Percentiles rank a stretch among this genome's conserved stretches.
phyloP scores from a whole-genome alignment of 2,329 filamentous ascomycete species.

The Alternaria conjuncta region DNA sequence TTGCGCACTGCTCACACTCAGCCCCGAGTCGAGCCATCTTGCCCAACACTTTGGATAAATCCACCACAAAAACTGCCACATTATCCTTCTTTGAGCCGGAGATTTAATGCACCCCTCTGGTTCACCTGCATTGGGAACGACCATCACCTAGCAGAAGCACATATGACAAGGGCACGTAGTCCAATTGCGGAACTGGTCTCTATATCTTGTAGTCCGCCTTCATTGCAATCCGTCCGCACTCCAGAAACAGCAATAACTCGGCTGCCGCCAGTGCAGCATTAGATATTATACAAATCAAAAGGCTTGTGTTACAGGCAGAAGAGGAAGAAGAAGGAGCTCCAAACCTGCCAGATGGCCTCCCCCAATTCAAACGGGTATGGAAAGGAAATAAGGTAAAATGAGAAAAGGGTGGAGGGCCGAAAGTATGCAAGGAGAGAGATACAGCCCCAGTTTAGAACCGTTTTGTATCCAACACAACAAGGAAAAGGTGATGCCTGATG shows the following conservation, averaged over 20 bases:
- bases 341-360: conserved; percentile 13
- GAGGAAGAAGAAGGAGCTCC: conserved; percentile 11
- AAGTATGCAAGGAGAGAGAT: conserved; percentile 9
- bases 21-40: conserved; percentile 5
- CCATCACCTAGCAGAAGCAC: not conserved
- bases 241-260: conserved; percentile 1
- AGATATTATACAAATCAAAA: conserved; percentile 34
- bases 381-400: conserved; percentile 9
- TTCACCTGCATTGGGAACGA: not conserved
- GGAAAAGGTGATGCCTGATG: conserved; percentile 13
- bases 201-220: conserved; percentile 6
- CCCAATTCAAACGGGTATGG: conserved; percentile 15
- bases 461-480: conserved; percentile 15
- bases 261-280: conserved; percentile 31
- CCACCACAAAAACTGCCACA: not conserved
- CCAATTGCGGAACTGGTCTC: not conserved
- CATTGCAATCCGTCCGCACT: conserved; percentile 1
- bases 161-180: not conserved
- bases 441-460: conserved; percentile 8
- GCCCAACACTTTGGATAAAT: conserved; percentile 5
- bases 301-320: conserved; percentile 5
- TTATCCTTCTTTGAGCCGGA: not conserved
- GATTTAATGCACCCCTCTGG: not conserved
- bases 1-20: conserved; percentile 1
- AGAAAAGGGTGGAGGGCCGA: not conserved